These are phyloP conservation scores for Pseudogymnoascus destructans DNA, from an alignment of 2,329 filamentous ascomycete species.

Conservation along the genomic window DNA sequence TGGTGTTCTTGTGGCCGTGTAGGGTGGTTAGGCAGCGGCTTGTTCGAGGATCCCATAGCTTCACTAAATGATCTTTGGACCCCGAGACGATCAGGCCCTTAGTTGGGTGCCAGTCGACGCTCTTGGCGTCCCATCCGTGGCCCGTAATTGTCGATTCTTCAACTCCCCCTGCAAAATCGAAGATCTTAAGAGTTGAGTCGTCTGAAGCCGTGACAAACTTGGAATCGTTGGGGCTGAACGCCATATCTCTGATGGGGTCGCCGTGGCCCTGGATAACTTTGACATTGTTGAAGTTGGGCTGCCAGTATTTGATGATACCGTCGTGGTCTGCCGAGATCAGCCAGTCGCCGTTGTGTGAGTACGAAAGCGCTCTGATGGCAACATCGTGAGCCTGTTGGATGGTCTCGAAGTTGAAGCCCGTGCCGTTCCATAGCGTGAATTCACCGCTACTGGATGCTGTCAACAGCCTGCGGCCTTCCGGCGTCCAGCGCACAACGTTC, in stretches of 20 bases:
- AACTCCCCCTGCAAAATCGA: slow-evolving; percentile 78
- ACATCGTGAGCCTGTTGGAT: slow-evolving; percentile 97
- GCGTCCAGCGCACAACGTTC: slow-evolving; percentile 95
- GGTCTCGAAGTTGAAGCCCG: slow-evolving; percentile 97
- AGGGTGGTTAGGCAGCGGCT: slow-evolving; percentile 83
- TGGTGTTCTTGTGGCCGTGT: slow-evolving; percentile 93
- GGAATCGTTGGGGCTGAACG: slow-evolving; percentile 84
- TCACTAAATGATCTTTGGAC: slow-evolving; percentile 94
- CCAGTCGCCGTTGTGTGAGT: slow-evolving; percentile 96
- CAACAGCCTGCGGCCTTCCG: slow-evolving; percentile 79
- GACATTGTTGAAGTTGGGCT: slow-evolving; percentile 98
- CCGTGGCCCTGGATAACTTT: slow-evolving; percentile 85
- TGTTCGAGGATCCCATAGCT: slow-evolving; percentile 94
- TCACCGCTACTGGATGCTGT: slow-evolving; percentile 94
- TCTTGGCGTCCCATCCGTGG: slow-evolving; percentile 97
- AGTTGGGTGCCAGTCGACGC: slow-evolving; percentile 91
- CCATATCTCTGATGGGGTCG: slow-evolving; percentile 79
- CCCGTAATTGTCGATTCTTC: slow-evolving; percentile 76
- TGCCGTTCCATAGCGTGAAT: slow-evolving; percentile 97
- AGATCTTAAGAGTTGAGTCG: slow-evolving; percentile 86
- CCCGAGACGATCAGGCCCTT: slow-evolving; percentile 91
- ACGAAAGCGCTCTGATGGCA: slow-evolving; percentile 68
- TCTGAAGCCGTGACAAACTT: slow-evolving; percentile 96
- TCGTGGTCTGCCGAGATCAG: slow-evolving; percentile 90
- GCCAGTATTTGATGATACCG: slow-evolving; percentile 95